These are phyloP conservation scores for Pythium plurisporium DNA, from an alignment of 352 stramenopile genomes.

Conservation along the genomic window DNA sequence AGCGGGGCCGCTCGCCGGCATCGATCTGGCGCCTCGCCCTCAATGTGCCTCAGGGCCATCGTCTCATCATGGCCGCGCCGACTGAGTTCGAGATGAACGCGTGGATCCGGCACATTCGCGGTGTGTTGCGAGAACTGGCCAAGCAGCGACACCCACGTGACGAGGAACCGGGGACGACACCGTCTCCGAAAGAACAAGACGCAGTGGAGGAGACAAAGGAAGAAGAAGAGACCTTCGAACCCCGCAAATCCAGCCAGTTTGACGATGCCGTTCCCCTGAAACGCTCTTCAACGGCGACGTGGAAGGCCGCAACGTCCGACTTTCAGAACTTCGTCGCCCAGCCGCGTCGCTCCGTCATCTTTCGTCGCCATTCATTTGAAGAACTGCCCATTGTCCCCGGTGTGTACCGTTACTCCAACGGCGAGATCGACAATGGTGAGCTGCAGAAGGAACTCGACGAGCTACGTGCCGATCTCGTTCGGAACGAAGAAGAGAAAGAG, in stretches of 20 bases:
- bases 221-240: neutral
- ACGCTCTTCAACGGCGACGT: neutral
- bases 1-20: slow-evolving; percentile 59
- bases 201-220: neutral
- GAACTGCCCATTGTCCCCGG: neutral
- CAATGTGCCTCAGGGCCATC: slow-evolving; percentile 44
- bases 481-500: neutral
- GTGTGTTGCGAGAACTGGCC: neutral
- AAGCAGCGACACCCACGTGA: neutral
- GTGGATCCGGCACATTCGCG: slow-evolving; percentile 65
- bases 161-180: too few species aligned
- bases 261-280: neutral
- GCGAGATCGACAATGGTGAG: slow-evolving; percentile 1
- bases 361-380: slow-evolving; percentile 7
- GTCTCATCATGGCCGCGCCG: slow-evolving; percentile 56
- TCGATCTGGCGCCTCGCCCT: slow-evolving; percentile 80
- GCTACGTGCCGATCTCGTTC: neutral
- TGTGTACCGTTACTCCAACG: slow-evolving; percentile 12
- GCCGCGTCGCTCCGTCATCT: slow-evolving; percentile 15
- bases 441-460: slow-evolving; percentile 14
- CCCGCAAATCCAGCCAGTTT: neutral
- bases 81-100: slow-evolving; percentile 86
- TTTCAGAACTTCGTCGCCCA: slow-evolving; percentile 24
- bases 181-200: neutral
- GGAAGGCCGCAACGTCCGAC: slow-evolving; percentile 11